phyloP scores from a whole-genome alignment of 2,329 filamentous ascomycete species.

The Colletotrichum horii region DNA sequence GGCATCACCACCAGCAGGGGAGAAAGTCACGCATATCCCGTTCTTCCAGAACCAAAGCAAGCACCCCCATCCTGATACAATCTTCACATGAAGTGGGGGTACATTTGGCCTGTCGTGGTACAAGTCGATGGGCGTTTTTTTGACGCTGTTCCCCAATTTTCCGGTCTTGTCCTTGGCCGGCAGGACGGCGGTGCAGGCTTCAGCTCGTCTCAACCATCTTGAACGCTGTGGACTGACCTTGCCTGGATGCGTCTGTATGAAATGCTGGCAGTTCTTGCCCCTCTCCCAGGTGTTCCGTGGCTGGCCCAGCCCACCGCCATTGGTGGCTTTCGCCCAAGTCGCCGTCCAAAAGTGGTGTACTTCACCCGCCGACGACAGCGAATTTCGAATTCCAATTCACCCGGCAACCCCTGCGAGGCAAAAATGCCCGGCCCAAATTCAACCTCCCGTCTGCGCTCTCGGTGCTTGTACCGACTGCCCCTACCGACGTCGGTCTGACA shows the following conservation, averaged over 20 bases:
- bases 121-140: background rate
- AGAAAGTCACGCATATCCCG: background rate
- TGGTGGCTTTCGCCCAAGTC: constrained; percentile 7
- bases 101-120: background rate
- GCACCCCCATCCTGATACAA: background rate
- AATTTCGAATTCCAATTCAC: background rate
- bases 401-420: constrained; percentile 11
- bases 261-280: background rate
- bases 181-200: background rate
- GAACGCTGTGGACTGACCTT: constrained; percentile 11
- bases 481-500: constrained; percentile 5
- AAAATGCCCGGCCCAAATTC: background rate
- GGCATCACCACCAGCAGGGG: background rate
- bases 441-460: background rate
- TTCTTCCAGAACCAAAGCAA: background rate
- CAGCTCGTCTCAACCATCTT: constrained; percentile 16
- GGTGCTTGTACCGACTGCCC: background rate
- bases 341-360: background rate
- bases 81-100: constrained; percentile 20
- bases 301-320: constrained; percentile 5
- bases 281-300: background rate
- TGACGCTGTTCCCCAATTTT: constrained; percentile 11
- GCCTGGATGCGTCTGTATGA: constrained; percentile 7
- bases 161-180: background rate
- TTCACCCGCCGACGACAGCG: background rate